Conservation (phyloP, 768 basidiomycete species). For the Lenzites betulinus region DNA sequence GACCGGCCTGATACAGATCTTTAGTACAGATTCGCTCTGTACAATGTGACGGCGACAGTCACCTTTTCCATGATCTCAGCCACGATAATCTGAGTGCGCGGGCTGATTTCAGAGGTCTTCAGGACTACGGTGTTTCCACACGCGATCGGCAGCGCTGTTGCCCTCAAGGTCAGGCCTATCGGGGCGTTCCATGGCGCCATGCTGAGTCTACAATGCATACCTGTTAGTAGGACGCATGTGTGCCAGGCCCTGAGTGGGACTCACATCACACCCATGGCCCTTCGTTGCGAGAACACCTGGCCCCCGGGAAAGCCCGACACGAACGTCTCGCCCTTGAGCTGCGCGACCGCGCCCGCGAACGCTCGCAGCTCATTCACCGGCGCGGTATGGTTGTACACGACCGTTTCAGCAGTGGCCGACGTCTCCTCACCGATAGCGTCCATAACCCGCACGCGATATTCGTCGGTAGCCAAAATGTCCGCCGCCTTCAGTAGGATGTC, state of each 20-base stretch:
- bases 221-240: not conserved
- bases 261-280: constrained; percentile 56
- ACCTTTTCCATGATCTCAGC: constrained; percentile 50
- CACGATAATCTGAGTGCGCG: constrained; percentile 47
- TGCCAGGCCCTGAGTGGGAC: no score
- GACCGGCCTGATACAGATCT: constrained; percentile 45
- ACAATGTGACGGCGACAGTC: not conserved
- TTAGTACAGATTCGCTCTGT: not conserved
- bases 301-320: constrained; percentile 47
- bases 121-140: constrained; percentile 61
- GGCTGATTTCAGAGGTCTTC: constrained; percentile 53
- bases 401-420: constrained; percentile 31
- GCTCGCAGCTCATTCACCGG: constrained; percentile 20
- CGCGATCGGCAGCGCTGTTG: constrained; percentile 47
- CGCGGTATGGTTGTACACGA: constrained; percentile 29
- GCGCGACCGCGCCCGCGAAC: constrained; percentile 37
- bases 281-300: constrained; percentile 44
- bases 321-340: constrained; percentile 45
- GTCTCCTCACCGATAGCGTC: constrained; percentile 43
- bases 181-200: constrained; percentile 63
- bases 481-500: constrained; percentile 52
- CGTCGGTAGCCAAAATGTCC: constrained; percentile 45
- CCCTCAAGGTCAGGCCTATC: constrained; percentile 44
- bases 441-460: constrained; percentile 40
- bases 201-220: constrained; percentile 23